Conservation (phyloP, 2,329 filamentous ascomycete species). For the Aspergillus bombycis region DNA sequence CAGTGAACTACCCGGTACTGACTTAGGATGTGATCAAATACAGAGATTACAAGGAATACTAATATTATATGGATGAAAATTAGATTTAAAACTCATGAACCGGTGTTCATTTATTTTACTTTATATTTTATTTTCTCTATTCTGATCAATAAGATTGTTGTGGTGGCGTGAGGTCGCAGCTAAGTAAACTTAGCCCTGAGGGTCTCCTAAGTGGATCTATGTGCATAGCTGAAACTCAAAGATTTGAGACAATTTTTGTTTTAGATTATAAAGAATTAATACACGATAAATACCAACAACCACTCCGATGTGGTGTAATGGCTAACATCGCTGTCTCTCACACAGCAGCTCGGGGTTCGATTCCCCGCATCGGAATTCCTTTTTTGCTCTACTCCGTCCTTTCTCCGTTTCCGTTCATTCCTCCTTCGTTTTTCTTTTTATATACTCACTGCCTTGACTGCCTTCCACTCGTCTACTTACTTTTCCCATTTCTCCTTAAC, state of each 20-base stretch:
- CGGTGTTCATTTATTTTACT: not conserved
- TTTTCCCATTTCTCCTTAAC: not conserved
- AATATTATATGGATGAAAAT: not conserved
- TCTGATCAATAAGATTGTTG: not conserved
- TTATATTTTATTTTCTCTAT: not conserved
- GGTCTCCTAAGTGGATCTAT: constrained; percentile 8
- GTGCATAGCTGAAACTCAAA: constrained; percentile 12
- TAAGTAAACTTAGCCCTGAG: not conserved
- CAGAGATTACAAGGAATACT: not conserved
- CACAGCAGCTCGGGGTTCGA: constrained; percentile 5
- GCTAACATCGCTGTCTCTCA: constrained; percentile 3
- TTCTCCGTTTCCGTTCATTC: not conserved
- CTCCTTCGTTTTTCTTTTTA: not conserved
- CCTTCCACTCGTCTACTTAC: no score
- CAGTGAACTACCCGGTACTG: not conserved
- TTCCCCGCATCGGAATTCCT: not conserved
- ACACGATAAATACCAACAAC: not conserved
- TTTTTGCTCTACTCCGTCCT: not conserved
- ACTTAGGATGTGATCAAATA: not conserved
- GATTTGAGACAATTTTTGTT: constrained; percentile 3
- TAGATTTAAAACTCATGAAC: not conserved
- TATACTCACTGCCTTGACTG: not conserved
- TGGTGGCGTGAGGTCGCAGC: not conserved
- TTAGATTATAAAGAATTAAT: no score
- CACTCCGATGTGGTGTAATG: constrained; percentile 2